Base-by-base conservation (phyloP, 2,329 filamentous ascomycete species). In the Ilyonectria sp. region DNA sequence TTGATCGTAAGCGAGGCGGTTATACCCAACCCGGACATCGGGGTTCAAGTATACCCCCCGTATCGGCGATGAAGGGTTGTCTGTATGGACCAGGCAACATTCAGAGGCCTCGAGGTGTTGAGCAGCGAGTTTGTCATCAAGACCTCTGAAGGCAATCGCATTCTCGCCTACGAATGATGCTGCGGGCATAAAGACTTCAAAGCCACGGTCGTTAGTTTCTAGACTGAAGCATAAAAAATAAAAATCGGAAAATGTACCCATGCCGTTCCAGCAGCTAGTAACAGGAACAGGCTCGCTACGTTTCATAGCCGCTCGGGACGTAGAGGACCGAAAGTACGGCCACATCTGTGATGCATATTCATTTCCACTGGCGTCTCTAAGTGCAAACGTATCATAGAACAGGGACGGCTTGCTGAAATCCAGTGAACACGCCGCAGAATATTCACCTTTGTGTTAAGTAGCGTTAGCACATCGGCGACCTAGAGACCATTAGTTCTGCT, bases 351-450 rank as follows among this genome's bases (percentile, higher is more conserved):
- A 86, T 9, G 86, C 71, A 8, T 86, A 82, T 52, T 85, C 82
- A 44, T 84, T 77, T 4, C 88, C 88, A 6, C 81, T 77, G 9
- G 79, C 78, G 70, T 91, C 89, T 6, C 88, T 80, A 19, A 90
- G 79, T n/a, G 88, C 89, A 76, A 90, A 90, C 0, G 88, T 90
- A 72, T 91, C 89, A 79, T 90, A 90, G 75, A 86, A 86, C 4
- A 78, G 69, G 1, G 86, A 85, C 6, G 84, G 83, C 31, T 84
- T 80, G 3, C 82, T 77, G 69, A 89, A 90, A 73, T 90, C 88
- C 52, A 90, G 76, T 0, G 88, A 85, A 77, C 89, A 91, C 4
- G 87, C 88, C 6, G 89, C 88, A 17, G 86, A 87, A 69, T 89
- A 91, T 23, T 85, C 75, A 15, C 88, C 87, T 19, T 81, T 81